Base-by-base conservation (phyloP, 2,329 filamentous ascomycete genomes). In the Fusarium sp. region DNA sequence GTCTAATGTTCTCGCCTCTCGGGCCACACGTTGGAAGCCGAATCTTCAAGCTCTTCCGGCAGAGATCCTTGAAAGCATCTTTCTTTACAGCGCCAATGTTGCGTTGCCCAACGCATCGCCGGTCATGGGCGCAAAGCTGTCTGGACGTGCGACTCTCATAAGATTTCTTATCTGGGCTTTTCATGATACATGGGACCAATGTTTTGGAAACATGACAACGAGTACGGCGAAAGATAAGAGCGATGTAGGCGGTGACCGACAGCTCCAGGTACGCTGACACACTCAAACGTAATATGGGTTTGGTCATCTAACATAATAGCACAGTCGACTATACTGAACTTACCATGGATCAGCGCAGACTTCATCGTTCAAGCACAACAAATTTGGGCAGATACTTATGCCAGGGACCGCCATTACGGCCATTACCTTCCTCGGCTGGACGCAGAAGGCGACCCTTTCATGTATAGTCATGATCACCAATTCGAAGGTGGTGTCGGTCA, bases 41-140 rank as follows among this genome's bases (percentile, higher is more conserved):
- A 72, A 45, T 12, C 69, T 81, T 23, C 75, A 80, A 50, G 71
- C 71, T 31, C 76, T 88, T 10, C 86, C 86, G 0, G 72, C 82
- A 8, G 86, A 88, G 73, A 77, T 88, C 26, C 79, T 88, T 13
- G 84, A 88, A 71, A 78, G 65, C 33, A 86, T 89, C 47, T 82
- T 87, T 56, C 75, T 85, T 65, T 75, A 83, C 53, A 86, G 85
- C 49, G 73, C 77, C 63, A 87, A 86, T 65, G 64, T 84, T 46
- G 79, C 82, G 51, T 77, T 89, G 1, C 80, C 85, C 1, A 79
- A 77, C 7, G 78, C 81, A 49, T 83, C 80, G 52, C 81, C 74
- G 12, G 74, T 79, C 33, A 76, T 89, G 31, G 83, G 84, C 26
- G 72, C 76, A 28, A 78, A 82, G 44, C 80, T 89, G 15, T 87